Conservation (phyloP, 2,329 filamentous ascomycete genomes). For the Pleurostoma richardsiae region DNA sequence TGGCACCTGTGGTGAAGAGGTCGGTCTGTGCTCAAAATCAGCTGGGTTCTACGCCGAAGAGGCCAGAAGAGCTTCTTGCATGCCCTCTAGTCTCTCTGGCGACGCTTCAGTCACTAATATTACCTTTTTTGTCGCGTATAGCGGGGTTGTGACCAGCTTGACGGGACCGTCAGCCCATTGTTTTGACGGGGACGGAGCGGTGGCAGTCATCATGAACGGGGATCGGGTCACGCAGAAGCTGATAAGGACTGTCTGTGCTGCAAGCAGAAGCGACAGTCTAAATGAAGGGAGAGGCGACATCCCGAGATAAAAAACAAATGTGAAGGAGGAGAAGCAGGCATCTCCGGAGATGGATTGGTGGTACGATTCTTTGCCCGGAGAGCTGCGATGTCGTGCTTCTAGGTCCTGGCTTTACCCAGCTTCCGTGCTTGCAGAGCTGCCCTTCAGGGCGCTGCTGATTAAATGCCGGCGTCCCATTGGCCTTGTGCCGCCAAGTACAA, state of each 20-base stretch:
- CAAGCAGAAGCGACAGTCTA: constrained; percentile 18
- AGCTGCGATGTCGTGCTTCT: neutral
- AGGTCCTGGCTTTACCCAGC: neutral
- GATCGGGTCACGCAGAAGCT: constrained; percentile 28
- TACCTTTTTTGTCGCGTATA: constrained; percentile 47
- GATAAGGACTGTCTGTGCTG: constrained; percentile 23
- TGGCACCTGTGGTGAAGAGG: constrained; percentile 53
- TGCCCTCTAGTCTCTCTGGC: neutral
- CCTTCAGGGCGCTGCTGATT: neutral
- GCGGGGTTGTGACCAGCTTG: constrained; percentile 47
- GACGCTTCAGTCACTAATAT: neutral
- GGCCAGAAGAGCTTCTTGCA: neutral
- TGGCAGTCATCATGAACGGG: constrained; percentile 31
- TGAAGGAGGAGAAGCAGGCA: neutral
- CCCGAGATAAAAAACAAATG: neutral
- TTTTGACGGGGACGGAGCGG: constrained; percentile 18
- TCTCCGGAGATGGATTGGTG: neutral
- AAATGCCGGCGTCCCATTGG: neutral
- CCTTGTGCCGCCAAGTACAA: neutral
- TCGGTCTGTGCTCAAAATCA: constrained; percentile 37
- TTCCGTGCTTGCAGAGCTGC: neutral
- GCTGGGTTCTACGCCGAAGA: neutral
- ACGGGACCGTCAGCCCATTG: constrained; percentile 53
- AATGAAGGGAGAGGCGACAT: constrained; percentile 1
- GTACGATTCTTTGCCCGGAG: neutral